Percentiles rank a stretch among this genome's conserved stretches.
phyloP scores from a whole-genome alignment of 2,329 filamentous ascomycete genomes.

The Aspergillus ibericus region DNA sequence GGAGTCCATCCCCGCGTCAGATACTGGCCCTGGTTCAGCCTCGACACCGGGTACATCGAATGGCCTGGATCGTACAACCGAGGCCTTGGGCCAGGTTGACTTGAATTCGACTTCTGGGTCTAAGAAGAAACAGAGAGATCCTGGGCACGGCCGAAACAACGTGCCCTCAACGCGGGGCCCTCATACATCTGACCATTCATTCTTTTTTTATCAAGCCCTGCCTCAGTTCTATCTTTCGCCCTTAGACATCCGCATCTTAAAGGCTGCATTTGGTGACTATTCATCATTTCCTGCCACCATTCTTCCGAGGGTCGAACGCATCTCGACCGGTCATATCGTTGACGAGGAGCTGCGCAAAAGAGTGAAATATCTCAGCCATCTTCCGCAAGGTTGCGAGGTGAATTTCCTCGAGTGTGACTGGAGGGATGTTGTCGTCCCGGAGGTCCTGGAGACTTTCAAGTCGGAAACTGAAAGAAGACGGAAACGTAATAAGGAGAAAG shows the following conservation, averaged over 20 bases:
- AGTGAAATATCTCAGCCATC: constrained; percentile 81
- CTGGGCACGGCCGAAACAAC: constrained; percentile 7
- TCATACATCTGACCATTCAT: constrained; percentile 56
- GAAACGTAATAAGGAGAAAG: constrained; percentile 78
- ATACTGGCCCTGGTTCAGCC: constrained; percentile 6
- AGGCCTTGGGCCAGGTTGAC: constrained; percentile 25
- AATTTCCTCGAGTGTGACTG: constrained; percentile 92
- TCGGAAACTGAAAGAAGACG: constrained; percentile 73
- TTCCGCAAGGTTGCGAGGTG: constrained; percentile 88
- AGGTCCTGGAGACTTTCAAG: constrained; percentile 73
- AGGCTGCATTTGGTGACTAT: constrained; percentile 83
- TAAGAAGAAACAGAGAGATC: constrained; percentile 28
- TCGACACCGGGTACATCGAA: constrained; percentile 17
- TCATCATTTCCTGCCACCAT: constrained; percentile 80
- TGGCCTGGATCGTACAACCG: constrained; percentile 25
- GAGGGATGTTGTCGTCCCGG: constrained; percentile 79
- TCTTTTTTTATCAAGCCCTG: constrained; percentile 85
- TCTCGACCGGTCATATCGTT: constrained; percentile 82
- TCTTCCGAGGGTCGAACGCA: constrained; percentile 81
- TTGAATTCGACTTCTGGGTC: constrained; percentile 16
- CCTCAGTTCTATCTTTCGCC: constrained; percentile 88
- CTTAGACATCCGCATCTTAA: constrained; percentile 87
- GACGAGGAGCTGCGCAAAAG: constrained; percentile 81
- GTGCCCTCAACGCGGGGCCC: constrained; percentile 28
- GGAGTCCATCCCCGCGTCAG: constrained; percentile 19